Base-by-base conservation (phyloP, 495 filamentous ascomycete genomes). In the Xylaria castorea region DNA sequence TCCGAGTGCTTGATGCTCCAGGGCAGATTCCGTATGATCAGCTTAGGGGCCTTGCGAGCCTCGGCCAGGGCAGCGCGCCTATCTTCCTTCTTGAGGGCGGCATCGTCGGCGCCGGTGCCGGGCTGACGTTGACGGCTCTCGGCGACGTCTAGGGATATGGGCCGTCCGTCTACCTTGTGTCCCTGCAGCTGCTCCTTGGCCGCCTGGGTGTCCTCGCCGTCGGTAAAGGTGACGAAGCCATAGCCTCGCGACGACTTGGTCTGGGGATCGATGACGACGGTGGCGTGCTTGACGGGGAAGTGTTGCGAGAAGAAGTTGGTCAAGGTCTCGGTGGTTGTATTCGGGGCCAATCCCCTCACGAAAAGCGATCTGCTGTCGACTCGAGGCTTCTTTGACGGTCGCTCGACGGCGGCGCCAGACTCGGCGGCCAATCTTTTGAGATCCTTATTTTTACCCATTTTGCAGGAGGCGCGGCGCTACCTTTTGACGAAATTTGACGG, bases 191-290 rank as follows among this genome's bases (percentile, higher is more conserved):
- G 91, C 73, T 92, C 87, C 78, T 91, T 85, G 20, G 96, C 96
- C 65, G 88, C 85, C 74, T 92, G 82, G 34, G 96, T 94, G 82
- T 99, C 96, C 72, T 97, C 94, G 64, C 92, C 86, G 77, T 98
- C 95, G 76, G 94, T 91, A 76, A 98, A 97, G 16, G 96, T 97
- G 60, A 98, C 95, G 82, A 99, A 99, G 62, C 96, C 96, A 81
- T 92, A 99, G 12, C 95, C 95, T 75, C 93, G 92, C 25, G 92
- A 97, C 61, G 88, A 82, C 76, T 97, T 97, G 8, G 93, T 96
- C 71, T 87, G 81, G 1, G 91, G 87, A 79, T 98, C 94, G 42
- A 89, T 83, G 25, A 99, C 93, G 16, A 94, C 93, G 6, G 91
- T 92, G 65, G 95, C 95, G 81, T 98, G 96, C 80, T 97, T 98